phyloP scores from a whole-genome alignment of 192 early-diverging fungal species.

The Umbelopsis isabellina region DNA sequence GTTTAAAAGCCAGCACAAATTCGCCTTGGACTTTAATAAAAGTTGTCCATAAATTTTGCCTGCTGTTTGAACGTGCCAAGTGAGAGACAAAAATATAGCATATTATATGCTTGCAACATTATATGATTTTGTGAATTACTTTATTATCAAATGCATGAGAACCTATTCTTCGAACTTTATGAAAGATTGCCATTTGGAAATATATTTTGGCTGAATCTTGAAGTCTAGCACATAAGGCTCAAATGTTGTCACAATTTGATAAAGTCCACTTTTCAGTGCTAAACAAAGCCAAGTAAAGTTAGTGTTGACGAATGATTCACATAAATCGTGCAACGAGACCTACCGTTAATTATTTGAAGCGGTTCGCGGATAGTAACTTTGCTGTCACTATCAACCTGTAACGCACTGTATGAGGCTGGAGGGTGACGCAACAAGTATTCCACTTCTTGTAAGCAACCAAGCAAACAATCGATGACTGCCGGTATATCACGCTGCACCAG shows the following conservation, averaged over 20 bases:
- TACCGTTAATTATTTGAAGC: slow-evolving; percentile 16
- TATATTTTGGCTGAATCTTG: slow-evolving; percentile 15
- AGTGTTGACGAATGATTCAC: background rate
- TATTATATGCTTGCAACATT: background rate
- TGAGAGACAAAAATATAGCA: too few relatives aligned
- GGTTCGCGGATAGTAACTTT: slow-evolving; percentile 14
- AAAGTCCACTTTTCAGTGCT: slow-evolving; percentile 17
- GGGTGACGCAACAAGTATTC: slow-evolving; percentile 21
- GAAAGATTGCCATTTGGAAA: slow-evolving; percentile 16
- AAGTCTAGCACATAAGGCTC: slow-evolving; percentile 16
- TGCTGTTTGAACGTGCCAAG: too few relatives aligned
- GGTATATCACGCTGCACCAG: slow-evolving; percentile 40
- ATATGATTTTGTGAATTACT: background rate
- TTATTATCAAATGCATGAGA: background rate
- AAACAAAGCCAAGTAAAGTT: background rate
- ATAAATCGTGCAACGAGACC: background rate
- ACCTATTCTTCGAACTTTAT: slow-evolving; percentile 8
- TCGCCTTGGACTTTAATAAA: background rate
- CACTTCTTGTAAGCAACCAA: slow-evolving; percentile 26
- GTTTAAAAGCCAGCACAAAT: slow-evolving; percentile 5
- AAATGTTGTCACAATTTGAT: slow-evolving; percentile 13
- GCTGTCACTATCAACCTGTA: slow-evolving; percentile 10
- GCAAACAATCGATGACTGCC: slow-evolving; percentile 28
- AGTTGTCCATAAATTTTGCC: background rate
- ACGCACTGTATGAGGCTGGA: slow-evolving; percentile 23